Percentiles rank a stretch among this genome's conserved stretches.
phyloP scores from a whole-genome alignment of 2,329 filamentous ascomycete species.

The Sporothrix dimorphospora region DNA sequence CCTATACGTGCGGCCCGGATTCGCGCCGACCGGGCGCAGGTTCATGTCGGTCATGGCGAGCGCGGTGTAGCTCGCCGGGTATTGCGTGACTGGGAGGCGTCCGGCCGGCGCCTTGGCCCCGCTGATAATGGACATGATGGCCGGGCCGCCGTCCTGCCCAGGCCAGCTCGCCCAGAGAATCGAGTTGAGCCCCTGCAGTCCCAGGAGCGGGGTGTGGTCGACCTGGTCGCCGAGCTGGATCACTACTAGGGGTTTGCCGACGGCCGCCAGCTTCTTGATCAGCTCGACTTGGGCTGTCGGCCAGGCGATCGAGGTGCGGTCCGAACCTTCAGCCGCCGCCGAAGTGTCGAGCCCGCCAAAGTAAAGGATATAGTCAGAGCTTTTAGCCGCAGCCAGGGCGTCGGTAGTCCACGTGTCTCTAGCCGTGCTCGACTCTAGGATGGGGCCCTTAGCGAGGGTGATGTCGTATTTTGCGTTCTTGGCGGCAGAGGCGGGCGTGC shows the following conservation, averaged over 20 bases:
- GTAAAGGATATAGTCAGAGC: slow-evolving; percentile 57
- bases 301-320: slow-evolving; percentile 57
- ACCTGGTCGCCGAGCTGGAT: slow-evolving; percentile 55
- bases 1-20: slow-evolving; percentile 59
- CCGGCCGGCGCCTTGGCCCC: slow-evolving; percentile 57
- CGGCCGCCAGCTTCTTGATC: slow-evolving; percentile 49
- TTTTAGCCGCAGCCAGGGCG: slow-evolving; percentile 46
- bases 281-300: slow-evolving; percentile 54
- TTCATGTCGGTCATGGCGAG: slow-evolving; percentile 59
- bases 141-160: slow-evolving; percentile 61
- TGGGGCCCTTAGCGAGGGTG: no score
- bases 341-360: slow-evolving; percentile 60
- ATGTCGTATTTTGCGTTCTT: slow-evolving; percentile 48
- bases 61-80: slow-evolving; percentile 56
- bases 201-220: slow-evolving; percentile 54
- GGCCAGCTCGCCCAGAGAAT: slow-evolving; percentile 63
- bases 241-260: slow-evolving; percentile 54
- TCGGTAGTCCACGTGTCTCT: slow-evolving; percentile 34
- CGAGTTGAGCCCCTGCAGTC: slow-evolving; percentile 52
- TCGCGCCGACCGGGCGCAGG: slow-evolving; percentile 45
- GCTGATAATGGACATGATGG: slow-evolving; percentile 56
- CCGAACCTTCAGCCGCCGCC: slow-evolving; percentile 52
- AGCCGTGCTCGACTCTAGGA: slow-evolving; percentile 35
- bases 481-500: slow-evolving; percentile 56
- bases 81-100: slow-evolving; percentile 59